These are phyloP conservation scores for Strombidium stylifer DNA, from an alignment of 73 alveolate species.

Conservation along the genomic window DNA sequence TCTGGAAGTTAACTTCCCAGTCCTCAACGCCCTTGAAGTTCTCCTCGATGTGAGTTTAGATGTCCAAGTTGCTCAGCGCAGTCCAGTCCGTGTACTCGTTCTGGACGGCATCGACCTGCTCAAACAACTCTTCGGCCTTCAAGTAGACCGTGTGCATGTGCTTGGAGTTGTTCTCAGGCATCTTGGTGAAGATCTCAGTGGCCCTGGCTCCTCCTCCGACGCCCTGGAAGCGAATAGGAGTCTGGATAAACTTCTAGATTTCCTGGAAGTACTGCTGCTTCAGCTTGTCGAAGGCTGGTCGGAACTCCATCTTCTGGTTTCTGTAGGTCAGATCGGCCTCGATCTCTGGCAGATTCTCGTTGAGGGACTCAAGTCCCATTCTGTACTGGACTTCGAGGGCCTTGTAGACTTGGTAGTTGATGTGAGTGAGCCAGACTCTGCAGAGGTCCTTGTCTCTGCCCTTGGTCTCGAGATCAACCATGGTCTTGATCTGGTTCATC, in stretches of 20 bases:
- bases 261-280: constrained; percentile 93
- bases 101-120: constrained; percentile 37
- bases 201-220: constrained; percentile 96
- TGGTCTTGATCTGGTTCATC: constrained; percentile 80
- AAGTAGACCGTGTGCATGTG: constrained; percentile 89
- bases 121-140: constrained; percentile 87
- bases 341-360: constrained; percentile 95
- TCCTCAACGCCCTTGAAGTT: constrained; percentile 89
- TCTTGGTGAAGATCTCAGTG: constrained; percentile 90
- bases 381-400: constrained; percentile 95
- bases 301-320: constrained; percentile 83
- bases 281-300: constrained; percentile 98
- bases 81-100: constrained; percentile 68
- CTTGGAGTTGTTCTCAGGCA: constrained; percentile 96
- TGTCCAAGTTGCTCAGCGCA: constrained; percentile 79
- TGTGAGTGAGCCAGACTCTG: constrained; percentile 90
- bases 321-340: constrained; percentile 94
- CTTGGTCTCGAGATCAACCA: constrained; percentile 74
- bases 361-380: constrained; percentile 93
- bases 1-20: constrained; percentile 95
- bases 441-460: constrained; percentile 67
- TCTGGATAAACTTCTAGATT: constrained; percentile 83
- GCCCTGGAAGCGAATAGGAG: constrained; percentile 93
- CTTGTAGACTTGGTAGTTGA: constrained; percentile 94
- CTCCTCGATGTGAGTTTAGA: constrained; percentile 87